These are phyloP conservation scores for Trichoderma sp. DNA, from an alignment of 2,329 filamentous ascomycete species.

Conservation along the genomic window DNA sequence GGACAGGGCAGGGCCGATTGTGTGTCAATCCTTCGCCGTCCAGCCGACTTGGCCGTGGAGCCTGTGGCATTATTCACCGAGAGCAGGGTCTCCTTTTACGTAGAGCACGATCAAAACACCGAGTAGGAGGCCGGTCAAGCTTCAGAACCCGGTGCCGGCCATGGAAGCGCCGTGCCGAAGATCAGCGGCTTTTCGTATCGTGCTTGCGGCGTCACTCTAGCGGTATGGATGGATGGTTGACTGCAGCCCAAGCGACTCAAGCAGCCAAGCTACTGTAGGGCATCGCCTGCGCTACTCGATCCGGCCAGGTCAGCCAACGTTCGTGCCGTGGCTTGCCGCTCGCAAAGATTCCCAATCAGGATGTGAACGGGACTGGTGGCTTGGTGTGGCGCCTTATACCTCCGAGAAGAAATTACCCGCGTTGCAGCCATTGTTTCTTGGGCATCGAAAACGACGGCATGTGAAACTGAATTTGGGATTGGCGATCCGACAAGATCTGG, in stretches of 20 bases:
- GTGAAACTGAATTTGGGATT: background rate
- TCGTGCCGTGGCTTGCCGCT: conserved; percentile 15
- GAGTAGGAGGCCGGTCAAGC: background rate
- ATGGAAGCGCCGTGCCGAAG: background rate
- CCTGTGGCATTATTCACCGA: conserved; percentile 9
- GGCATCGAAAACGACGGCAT: background rate
- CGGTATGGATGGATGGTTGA: background rate
- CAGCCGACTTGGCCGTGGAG: conserved; percentile 14
- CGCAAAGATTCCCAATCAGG: conserved; percentile 6
- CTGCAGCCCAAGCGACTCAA: background rate
- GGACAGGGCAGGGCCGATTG: conserved; percentile 11
- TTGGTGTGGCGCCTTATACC: conserved; percentile 7
- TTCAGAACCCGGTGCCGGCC: background rate
- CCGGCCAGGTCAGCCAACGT: background rate
- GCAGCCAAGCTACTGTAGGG: background rate
- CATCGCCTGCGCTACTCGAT: conserved; percentile 16
- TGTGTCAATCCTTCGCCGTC: conserved; percentile 8
- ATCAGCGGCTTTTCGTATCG: background rate
- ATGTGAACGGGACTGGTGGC: conserved; percentile 3
- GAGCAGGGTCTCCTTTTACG: background rate
- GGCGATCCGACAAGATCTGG: conserved; percentile 8
- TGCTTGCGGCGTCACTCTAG: background rate
- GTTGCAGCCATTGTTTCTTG: background rate
- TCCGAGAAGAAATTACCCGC: background rate
- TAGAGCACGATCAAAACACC: background rate